Base-by-base conservation (phyloP, 306 rosid species). In the Acacia confusa region DNA sequence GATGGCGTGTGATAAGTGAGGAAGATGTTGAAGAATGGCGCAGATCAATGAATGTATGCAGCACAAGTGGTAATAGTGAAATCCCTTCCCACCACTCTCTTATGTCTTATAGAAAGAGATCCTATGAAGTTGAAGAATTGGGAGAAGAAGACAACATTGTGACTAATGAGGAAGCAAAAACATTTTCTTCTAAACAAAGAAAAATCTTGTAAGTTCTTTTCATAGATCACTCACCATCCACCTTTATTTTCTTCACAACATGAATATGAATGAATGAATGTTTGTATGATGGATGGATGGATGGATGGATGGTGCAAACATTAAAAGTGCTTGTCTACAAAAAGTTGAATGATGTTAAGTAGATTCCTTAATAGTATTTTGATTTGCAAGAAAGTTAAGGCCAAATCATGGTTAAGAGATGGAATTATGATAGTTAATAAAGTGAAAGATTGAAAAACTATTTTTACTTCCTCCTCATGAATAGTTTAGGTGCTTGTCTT, bases 321-420 rank as follows among this genome's bases (percentile, higher is more conserved):
- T 94, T 77, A 94, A 92, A 78, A 87, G 98, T 72, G 97, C 94
- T 30, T 94, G 90, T 86, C 85, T 92, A 67, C 88, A 85, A 76
- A 88, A 92, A 0, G 10, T 40, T 40, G 10, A 40, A 40, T 64
- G 86, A 94, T 3, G 97, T n/a, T 89, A 89, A 80, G 91, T 86
- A 78, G 74, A 65, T 53, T 20, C 24, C 30, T 72, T 71, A 11
- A 32, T 57, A n/a, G 12, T 22, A 20, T 75, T 19, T 25, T 41
- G 53, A 34, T 45, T 63, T 38, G 0, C 10, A 34, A 34, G 6
- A 34, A 34, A 34, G 36, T 4, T 34, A 4, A 4, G 36, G n/a
- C n/a, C n/a, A n/a, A 34, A 34, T 34, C 36, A 34, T 34, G 43
- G 11, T 9, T 40, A n/a, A 40, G 43, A 40, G 43, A 40, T 40